Base-by-base conservation (phyloP, 768 basidiomycete species). In the Scleroderma bovista region DNA sequence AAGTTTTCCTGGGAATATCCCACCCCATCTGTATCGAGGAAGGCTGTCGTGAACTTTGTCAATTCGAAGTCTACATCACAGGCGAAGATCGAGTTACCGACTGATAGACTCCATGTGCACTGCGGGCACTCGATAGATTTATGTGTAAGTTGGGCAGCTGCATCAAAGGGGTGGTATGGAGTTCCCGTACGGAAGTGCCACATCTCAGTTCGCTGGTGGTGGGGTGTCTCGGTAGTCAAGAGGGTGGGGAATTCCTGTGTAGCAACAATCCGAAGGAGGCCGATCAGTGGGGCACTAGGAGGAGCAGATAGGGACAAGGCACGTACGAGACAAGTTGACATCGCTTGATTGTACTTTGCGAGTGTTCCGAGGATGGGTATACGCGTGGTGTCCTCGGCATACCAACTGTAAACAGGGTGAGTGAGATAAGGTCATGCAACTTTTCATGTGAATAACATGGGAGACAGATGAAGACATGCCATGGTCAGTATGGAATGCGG, bases 1-100 rank as follows among this genome's bases (percentile, higher is more conserved):
- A 81, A 81, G 0, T 59, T 54, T 3, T 62, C 60, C 51, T 80
- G 79, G 2, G 74, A 60, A 51, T 80, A 80, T 1, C 80, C 80
- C 0, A 62, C 68, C 5, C 73, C 77, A 0, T 54, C 34, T 4
- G 52, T 41, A 5, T 58, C 66, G 51, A 75, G 54, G 36, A 72
- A 72, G 3, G 71, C 78, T 3, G 23, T 19, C 6, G 34, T 53
- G 23, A 60, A 36, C 5, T 6, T 36, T 3, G 5, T 6, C 13
- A 3, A n/a, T n/a, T n/a, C n/a, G n/a, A n/a, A n/a, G n/a, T n/a
- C n/a, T n/a, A n/a, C n/a, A 9, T 7, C n/a, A n/a, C n/a, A n/a
- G 26, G 9, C 26, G 15, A 13, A 11, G 1, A 42, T 17, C 33
- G 67, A 52, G 44, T 72, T 69, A 61, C 10, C 57, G 12, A 34